Evolutionary conservation across 768 basidiomycete genomes (phyloP).

Genomic region (Strobilomyces confusus): DNA sequence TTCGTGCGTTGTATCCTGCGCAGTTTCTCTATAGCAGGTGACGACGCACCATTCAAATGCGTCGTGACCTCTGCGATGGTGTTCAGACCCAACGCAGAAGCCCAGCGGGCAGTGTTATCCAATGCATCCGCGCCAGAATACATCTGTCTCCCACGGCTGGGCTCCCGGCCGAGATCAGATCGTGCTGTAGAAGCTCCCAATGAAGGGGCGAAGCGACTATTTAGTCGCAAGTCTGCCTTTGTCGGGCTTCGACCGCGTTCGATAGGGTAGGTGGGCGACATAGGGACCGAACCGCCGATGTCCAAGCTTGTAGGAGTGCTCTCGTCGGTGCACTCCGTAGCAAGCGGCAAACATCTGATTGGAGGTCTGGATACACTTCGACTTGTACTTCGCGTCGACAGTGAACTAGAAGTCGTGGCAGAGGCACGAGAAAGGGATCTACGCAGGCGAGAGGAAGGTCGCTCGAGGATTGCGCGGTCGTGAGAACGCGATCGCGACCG

Average conservation of each 20-base stretch:
- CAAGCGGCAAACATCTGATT: constrained; percentile 22
- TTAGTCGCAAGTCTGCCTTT: constrained; percentile 13
- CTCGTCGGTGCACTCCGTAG: constrained; percentile 25
- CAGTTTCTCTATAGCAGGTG: constrained; percentile 19
- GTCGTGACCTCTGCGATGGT: constrained; percentile 22
- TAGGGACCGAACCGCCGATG: constrained; percentile 21
- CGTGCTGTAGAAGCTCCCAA: constrained; percentile 21
- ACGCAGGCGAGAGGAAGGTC: constrained; percentile 30
- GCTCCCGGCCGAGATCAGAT: constrained; percentile 23
- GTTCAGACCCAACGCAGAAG: constrained; percentile 20
- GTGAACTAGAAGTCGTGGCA: constrained; percentile 36
- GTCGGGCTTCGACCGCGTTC: constrained; percentile 29
- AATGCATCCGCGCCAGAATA: constrained; percentile 21
- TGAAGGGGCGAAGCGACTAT: constrained; percentile 21
- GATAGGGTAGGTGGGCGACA: constrained; percentile 20
- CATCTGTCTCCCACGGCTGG: constrained; percentile 17
- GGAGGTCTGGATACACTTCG: constrained; percentile 41
- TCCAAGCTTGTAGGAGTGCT: constrained; percentile 24
- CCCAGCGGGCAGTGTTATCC: constrained; percentile 28
- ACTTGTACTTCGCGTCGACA: constrained; percentile 36
- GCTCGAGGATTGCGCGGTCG: constrained; percentile 8
- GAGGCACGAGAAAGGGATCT: constrained; percentile 53
- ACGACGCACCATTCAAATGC: constrained; percentile 11
- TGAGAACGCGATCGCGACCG: constrained; percentile 31
- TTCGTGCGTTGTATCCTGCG: constrained; percentile 16